phyloP scores from a whole-genome alignment of 2,329 filamentous ascomycete species.

The Microdochium paspali region DNA sequence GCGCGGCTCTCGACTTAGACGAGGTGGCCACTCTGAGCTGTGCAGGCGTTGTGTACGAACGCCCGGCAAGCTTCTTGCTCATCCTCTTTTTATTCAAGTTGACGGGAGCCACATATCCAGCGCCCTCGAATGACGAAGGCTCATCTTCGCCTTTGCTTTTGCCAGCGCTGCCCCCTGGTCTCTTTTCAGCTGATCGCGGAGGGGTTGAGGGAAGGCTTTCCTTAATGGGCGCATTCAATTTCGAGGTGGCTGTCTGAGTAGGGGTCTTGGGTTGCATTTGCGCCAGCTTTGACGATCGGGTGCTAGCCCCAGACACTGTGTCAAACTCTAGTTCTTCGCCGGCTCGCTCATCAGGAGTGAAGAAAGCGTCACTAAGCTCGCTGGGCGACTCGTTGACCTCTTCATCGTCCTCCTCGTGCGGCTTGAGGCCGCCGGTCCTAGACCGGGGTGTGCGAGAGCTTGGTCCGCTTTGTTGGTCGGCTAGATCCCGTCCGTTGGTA shows the following conservation, averaged over 20 bases:
- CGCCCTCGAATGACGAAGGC: slow-evolving; percentile 16
- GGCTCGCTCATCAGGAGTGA: background rate
- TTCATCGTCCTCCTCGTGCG: too few species aligned
- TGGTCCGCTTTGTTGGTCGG: too few species aligned
- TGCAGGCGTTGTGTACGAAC: slow-evolving; percentile 26
- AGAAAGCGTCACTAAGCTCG: background rate
- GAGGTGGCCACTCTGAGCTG: slow-evolving; percentile 32
- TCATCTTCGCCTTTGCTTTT: slow-evolving; percentile 6
- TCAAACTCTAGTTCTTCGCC: background rate
- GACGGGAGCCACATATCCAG: slow-evolving; percentile 14
- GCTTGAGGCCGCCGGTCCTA: too few species aligned
- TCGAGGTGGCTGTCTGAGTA: background rate
- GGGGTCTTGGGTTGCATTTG: too few species aligned
- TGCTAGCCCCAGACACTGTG: background rate
- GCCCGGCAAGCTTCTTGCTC: slow-evolving; percentile 20
- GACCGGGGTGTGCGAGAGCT: too few species aligned
- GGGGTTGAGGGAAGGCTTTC: background rate
- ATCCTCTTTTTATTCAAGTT: slow-evolving; percentile 17
- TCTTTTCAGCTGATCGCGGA: background rate
- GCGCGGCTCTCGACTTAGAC: slow-evolving; percentile 13
- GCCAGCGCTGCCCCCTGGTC: background rate
- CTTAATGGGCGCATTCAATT: background rate
- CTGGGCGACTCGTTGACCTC: background rate
- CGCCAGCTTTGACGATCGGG: too few species aligned
- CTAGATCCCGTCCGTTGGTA: too few species aligned